These are phyloP conservation scores for Fusarium sp. DNA, from an alignment of 2,329 filamentous ascomycete genomes.

Conservation along the genomic window DNA sequence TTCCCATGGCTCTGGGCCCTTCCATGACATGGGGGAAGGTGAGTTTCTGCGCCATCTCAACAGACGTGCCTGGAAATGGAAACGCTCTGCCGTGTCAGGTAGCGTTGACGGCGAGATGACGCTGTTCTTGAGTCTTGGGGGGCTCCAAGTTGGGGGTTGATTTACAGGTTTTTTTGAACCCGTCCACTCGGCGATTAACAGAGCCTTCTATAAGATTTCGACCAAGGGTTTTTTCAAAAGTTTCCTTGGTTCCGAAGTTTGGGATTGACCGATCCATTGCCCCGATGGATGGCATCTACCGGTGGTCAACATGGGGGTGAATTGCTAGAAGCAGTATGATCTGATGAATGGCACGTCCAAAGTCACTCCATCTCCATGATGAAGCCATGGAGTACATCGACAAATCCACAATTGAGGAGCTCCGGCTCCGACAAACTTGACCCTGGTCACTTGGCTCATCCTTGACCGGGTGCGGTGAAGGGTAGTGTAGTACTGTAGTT, in stretches of 20 bases:
- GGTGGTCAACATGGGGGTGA: slow-evolving; percentile 11
- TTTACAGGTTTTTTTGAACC: background rate
- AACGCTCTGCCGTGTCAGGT: slow-evolving; percentile 11
- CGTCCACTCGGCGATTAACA: slow-evolving; percentile 14
- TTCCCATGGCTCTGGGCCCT: slow-evolving; percentile 12
- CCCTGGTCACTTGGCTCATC: slow-evolving; percentile 9
- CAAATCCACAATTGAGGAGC: slow-evolving; percentile 2
- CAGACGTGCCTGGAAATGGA: slow-evolving; percentile 1
- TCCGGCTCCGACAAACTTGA: background rate
- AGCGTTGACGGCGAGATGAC: slow-evolving; percentile 39
- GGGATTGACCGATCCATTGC: slow-evolving; percentile 32
- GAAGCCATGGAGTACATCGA: slow-evolving; percentile 25
- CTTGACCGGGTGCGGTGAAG: slow-evolving; percentile 12
- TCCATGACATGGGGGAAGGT: slow-evolving; percentile 20
- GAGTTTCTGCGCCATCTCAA: slow-evolving; percentile 7
- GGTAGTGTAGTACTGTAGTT: slow-evolving; percentile 6
- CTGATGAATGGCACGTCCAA: slow-evolving; percentile 33
- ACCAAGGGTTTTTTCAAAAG: background rate
- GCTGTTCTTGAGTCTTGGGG: background rate
- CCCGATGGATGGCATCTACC: slow-evolving; percentile 20
- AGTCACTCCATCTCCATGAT: slow-evolving; percentile 16
- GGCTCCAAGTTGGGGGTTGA: background rate
- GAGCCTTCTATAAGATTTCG: slow-evolving; percentile 6
- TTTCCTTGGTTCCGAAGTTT: slow-evolving; percentile 3
- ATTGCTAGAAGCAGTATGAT: slow-evolving; percentile 21